A percentile compares a stretch with the other conserved stretches of the same genome.
Evolutionary conservation across 306 rosid species (phyloP).

Genomic region (Pueraria montana): DNA sequence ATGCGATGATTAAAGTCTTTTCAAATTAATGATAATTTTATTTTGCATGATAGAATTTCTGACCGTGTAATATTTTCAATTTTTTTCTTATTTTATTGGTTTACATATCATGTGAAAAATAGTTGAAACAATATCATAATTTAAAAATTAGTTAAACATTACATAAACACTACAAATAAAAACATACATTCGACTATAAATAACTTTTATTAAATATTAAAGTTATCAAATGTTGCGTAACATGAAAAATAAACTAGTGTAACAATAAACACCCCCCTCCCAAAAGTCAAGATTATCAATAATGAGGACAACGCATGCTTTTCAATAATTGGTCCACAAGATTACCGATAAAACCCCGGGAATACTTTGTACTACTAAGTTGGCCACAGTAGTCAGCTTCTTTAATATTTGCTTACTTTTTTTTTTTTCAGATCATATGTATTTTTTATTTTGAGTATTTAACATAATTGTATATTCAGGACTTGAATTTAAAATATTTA

Average conservation of each 20-base stretch:
- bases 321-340: neutral
- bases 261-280: neutral
- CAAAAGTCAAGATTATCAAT: constrained; percentile 5
- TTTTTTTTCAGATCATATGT: too few species aligned
- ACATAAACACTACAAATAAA: neutral
- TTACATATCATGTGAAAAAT: neutral
- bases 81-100: too few species aligned
- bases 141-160: neutral
- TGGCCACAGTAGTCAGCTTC: neutral
- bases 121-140: neutral
- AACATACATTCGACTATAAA: neutral
- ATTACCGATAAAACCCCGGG: neutral
- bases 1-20: neutral
- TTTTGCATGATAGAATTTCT: neutral
- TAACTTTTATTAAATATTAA: neutral
- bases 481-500: too few species aligned
- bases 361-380: neutral
- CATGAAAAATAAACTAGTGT: neutral
- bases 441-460: too few species aligned
- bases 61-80: neutral
- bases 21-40: neutral
- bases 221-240: neutral
- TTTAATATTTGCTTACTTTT: too few species aligned
- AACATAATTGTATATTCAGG: too few species aligned
- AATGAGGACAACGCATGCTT: neutral